Evolutionary conservation across 169 alveolate genomes (phyloP), one percentile per base, ranked within the genome.

Genomic region (Plasmodium vivax): DNA sequence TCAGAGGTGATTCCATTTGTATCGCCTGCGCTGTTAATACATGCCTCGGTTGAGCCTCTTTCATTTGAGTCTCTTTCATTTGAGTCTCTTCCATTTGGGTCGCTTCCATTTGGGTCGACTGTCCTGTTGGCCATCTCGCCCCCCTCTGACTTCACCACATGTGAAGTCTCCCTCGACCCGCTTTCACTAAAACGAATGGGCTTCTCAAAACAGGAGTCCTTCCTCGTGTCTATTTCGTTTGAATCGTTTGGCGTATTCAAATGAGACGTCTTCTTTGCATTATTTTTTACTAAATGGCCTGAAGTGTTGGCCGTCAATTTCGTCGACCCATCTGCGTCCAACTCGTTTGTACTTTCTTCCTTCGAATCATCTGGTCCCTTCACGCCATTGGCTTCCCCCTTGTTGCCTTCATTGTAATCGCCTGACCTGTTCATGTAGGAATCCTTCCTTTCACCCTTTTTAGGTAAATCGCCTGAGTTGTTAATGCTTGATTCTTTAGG

Each of bases 1-100:
- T 68, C 77, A 27, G 77, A 8, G 77, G 6, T 68, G 38, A 16
- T 68, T 27, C 5, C 77, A 68, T 7, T n/a, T 23, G n/a, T 68
- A 7, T 68, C 12, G 12, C 12, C n/a, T 81, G 87, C 30, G 16
- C 23, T 81, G 74, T 81, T 81, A 81, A 81, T 43, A 81, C 58
- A 36, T 68, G 34, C 32, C 43, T 9, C 8, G 77, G 38, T 10
- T 68, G 32, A 19, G 32, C 1, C 27, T 23, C 72, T 10, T 56
- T 56, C 72, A 56, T 56, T 56, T n/a, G 72, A 2, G 12, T 1
- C 72, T 19, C 41, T 3, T 34, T 2, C 41, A 34, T 3, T 34
- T 77, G 38, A 77, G 41, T 36, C 38, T 23, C 10, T 56, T 0
- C n/a, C 30, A 2, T 56, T 4, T 56, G n/a, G 3, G n/a, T 19